These are phyloP conservation scores for Cryphonectria radicalis DNA, from an alignment of 2,329 filamentous ascomycete genomes.

Conservation along the genomic window DNA sequence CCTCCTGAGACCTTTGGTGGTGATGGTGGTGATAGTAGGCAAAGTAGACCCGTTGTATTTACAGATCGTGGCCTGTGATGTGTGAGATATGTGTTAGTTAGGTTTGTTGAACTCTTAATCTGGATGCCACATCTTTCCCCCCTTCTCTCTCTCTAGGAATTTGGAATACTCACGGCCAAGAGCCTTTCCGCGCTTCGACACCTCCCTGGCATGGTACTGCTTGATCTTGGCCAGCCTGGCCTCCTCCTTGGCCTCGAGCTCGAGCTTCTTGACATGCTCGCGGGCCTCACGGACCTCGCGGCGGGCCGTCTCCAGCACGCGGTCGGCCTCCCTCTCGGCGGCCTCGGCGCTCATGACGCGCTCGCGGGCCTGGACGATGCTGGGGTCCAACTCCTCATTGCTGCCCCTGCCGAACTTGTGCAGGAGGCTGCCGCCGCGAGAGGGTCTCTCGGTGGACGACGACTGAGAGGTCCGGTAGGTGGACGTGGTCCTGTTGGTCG, in stretches of 20 bases:
- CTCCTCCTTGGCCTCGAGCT: slow-evolving; percentile 69
- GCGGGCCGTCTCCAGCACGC: slow-evolving; percentile 62
- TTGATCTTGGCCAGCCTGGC: slow-evolving; percentile 69
- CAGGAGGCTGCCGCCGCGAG: slow-evolving; percentile 45
- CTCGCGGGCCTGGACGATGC: slow-evolving; percentile 64
- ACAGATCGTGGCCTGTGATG: slow-evolving; percentile 6
- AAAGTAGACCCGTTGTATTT: background rate
- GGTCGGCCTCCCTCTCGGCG: slow-evolving; percentile 68
- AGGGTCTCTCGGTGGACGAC: slow-evolving; percentile 37
- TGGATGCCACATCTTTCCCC: background rate
- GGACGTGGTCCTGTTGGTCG: slow-evolving; percentile 30
- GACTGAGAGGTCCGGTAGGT: slow-evolving; percentile 34
- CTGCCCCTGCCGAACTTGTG: slow-evolving; percentile 50
- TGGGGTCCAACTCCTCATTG: slow-evolving; percentile 59
- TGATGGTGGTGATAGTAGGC: background rate
- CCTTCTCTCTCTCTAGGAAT: too few relatives aligned
- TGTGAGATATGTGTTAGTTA: background rate
- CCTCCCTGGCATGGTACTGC: slow-evolving; percentile 65
- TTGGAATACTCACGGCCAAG: slow-evolving; percentile 63
- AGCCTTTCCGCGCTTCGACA: slow-evolving; percentile 71
- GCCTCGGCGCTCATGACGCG: slow-evolving; percentile 65
- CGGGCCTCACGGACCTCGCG: slow-evolving; percentile 62
- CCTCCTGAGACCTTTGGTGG: background rate
- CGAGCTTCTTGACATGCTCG: slow-evolving; percentile 65
- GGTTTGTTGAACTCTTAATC: background rate